Percentiles rank a stretch among this genome's conserved stretches.
phyloP scores from a whole-genome alignment of 202 grass and related monocot species.

The Setaria viridis region DNA sequence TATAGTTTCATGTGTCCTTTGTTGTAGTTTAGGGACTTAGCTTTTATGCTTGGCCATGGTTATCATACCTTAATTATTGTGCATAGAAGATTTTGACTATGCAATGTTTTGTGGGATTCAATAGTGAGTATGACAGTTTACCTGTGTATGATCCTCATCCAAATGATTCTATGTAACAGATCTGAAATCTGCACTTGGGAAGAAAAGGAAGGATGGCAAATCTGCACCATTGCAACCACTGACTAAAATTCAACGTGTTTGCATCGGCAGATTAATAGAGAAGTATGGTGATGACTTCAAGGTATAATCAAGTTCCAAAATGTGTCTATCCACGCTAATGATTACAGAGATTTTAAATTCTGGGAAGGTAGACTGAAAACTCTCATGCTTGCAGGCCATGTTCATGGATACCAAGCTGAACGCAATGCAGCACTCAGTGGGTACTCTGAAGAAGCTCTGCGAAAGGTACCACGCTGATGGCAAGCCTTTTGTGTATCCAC shows the following conservation, averaged over 20 bases:
- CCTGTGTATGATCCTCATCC: conserved; percentile 26
- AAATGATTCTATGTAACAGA: conserved; percentile 50
- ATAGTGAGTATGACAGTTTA: neutral
- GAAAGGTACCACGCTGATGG: conserved; percentile 69
- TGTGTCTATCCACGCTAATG: neutral
- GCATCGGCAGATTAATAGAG: conserved; percentile 80
- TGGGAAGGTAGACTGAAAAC: conserved; percentile 22
- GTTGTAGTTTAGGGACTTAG: neutral
- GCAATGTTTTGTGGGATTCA: neutral
- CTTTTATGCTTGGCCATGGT: conserved; percentile 10
- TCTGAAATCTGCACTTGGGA: conserved; percentile 88
- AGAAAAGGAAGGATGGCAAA: conserved; percentile 82
- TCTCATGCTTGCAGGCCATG: conserved; percentile 75
- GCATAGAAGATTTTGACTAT: neutral
- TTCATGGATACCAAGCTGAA: conserved; percentile 95
- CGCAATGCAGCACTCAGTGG: conserved; percentile 82
- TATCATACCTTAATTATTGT: conserved; percentile 5
- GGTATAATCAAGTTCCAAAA: conserved; percentile 49
- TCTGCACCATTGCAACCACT: conserved; percentile 69
- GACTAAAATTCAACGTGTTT: conserved; percentile 72
- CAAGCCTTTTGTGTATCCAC: conserved; percentile 60
- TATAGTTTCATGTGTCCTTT: neutral
- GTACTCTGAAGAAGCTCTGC: conserved; percentile 75
- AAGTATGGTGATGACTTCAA: conserved; percentile 85
- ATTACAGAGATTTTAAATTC: neutral